These are phyloP conservation scores for Ehretia macrophylla DNA, from an alignment of 257 asterid species.

Conservation along the genomic window DNA sequence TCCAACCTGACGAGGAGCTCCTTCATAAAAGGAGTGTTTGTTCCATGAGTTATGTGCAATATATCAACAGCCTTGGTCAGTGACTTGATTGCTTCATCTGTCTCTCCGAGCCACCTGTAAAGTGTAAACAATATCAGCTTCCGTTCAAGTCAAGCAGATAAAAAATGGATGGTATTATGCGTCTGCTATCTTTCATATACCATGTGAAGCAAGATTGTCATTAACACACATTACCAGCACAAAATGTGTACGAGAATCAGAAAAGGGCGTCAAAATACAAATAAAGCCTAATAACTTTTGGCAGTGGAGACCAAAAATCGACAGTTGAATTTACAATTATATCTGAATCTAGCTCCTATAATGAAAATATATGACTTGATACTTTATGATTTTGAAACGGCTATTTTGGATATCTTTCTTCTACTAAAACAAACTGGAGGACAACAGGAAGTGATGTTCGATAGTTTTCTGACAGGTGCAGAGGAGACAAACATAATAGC, in stretches of 20 bases:
- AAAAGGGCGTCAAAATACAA: background rate
- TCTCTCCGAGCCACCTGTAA: slow-evolving; percentile 69
- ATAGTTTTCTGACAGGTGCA: no score
- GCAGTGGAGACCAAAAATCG: background rate
- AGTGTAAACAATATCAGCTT: background rate
- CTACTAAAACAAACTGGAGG: no score
- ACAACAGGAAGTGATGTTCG: no score
- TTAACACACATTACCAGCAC: background rate
- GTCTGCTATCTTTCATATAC: background rate
- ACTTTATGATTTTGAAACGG: no score
- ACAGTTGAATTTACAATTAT: no score
- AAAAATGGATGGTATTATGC: background rate
- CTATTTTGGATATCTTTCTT: no score
- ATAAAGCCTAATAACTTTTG: background rate
- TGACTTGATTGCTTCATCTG: slow-evolving; percentile 61
- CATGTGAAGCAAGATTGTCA: background rate
- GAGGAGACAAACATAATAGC: no score
- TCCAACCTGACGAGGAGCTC: slow-evolving; percentile 69
- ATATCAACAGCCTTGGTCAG: slow-evolving; percentile 62
- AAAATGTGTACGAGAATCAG: background rate
- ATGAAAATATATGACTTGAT: no score
- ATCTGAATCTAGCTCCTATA: no score
- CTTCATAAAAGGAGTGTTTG: slow-evolving; percentile 44
- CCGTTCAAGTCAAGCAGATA: background rate
- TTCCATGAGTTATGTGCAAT: slow-evolving; percentile 71